Base-by-base conservation (phyloP, 768 basidiomycete genomes). In the Cantharellus cinnabarinus region DNA sequence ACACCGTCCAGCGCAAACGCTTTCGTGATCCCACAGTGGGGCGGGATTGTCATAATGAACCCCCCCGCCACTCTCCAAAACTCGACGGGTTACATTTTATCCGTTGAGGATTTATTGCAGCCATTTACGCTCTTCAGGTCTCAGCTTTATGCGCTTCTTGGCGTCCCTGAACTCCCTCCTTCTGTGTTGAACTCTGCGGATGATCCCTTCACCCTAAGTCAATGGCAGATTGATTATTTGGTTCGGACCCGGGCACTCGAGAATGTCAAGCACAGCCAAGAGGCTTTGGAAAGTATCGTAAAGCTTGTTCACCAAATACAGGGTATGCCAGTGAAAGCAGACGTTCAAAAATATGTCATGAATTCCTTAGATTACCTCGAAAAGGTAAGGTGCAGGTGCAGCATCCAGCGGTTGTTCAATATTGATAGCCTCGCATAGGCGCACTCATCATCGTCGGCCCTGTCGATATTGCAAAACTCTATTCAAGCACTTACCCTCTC, bases 1-100 rank as follows among this genome's bases (percentile, higher is more conserved):
- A 67, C 64, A 4, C 68, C 71, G 0, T 75, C 76, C 20, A 65
- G 69, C 2, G 79, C 80, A 4, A 75, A 73, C 55, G 79, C 89
- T 4, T 97, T 98, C 73, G 76, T 94, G 20, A 74, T 93, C 0
- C 93, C 94, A 0, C 94, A 98, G 68, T 93, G 88, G 83, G 94
- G 94, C 41, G 82, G 89, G 34, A 83, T 98, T 57, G 77, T 84
- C 59, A 76, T 98, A 60, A 72, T 79, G 64, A 89, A 91, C 67
- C 78, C 78, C 41, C 60, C 68, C 2, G 54, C 14, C 44, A 39
- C 4, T 20, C 3, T 15, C 56, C 20, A 50, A 61, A 50, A 63
- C 55, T 57, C 62, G 61, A 50, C 62, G 63, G n/a, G 41, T 63
- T 55, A 51, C 37, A 58, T 41, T 56, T 71, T 80, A 40, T 72